Conservation (phyloP, 768 basidiomycete genomes). For the Flagelloscypha sp. region DNA sequence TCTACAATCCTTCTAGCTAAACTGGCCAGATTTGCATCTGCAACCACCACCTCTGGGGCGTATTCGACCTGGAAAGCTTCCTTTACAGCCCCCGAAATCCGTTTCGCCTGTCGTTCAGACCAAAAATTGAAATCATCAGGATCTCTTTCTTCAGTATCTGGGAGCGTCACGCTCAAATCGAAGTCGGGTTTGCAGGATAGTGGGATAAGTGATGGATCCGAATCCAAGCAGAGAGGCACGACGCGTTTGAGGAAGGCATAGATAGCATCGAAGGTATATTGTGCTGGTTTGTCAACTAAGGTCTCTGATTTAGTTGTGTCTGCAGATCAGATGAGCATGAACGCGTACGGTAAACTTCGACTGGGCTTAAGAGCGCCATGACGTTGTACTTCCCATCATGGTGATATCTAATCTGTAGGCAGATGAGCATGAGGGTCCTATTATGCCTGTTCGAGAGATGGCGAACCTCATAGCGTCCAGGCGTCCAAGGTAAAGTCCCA, state of each 20-base stretch:
- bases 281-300: constrained; percentile 61
- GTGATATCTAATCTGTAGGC: constrained; percentile 70
- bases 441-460: background rate
- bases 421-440: background rate
- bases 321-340: constrained; percentile 1
- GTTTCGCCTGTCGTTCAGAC: constrained; percentile 82
- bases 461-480: constrained; percentile 78
- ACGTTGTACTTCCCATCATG: constrained; percentile 98
- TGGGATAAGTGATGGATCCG: constrained; percentile 76
- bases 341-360: constrained; percentile 80
- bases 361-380: constrained; percentile 73
- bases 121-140: constrained; percentile 94
- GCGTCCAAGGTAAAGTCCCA: constrained; percentile 77
- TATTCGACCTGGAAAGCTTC: constrained; percentile 86
- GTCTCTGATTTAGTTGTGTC: constrained; percentile 9
- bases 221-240: constrained; percentile 82
- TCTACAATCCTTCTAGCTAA: constrained; percentile 78
- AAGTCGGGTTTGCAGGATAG: constrained; percentile 44
- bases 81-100: constrained; percentile 72
- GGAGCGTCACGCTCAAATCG: constrained; percentile 4
- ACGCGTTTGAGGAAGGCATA: constrained; percentile 62
- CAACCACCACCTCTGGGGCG: constrained; percentile 82
- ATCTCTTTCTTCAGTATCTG: constrained; percentile 38
- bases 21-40: constrained; percentile 85
- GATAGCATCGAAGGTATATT: constrained; percentile 57